A percentile compares a stretch with the other conserved stretches of the same genome.
Evolutionary conservation across 345 rosid genomes (phyloP).

Genomic region (Sonneratia alba): DNA sequence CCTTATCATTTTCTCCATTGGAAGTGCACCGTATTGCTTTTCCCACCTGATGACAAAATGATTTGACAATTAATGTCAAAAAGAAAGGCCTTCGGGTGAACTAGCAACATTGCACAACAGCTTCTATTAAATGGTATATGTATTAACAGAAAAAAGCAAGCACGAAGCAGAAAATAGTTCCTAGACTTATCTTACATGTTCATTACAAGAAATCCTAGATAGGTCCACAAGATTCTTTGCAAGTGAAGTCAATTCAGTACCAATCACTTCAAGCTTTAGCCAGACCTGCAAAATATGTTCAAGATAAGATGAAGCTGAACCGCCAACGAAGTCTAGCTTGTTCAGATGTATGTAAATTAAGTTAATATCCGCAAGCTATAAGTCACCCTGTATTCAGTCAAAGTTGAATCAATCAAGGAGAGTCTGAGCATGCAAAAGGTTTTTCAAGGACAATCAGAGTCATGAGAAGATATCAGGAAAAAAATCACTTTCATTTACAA

Average conservation of each 20-base stretch:
- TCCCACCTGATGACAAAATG: conserved; percentile 17
- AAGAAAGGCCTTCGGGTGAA: not conserved
- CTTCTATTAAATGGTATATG: not conserved
- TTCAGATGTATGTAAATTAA: conserved; percentile 1
- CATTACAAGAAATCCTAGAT: conserved; percentile 36
- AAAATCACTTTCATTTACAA: not conserved
- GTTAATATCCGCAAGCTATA: not conserved
- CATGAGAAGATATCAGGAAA: not conserved
- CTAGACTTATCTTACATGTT: conserved; percentile 38
- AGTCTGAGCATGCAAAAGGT: not conserved
- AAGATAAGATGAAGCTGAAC: conserved; percentile 3
- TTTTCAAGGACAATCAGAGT: not conserved
- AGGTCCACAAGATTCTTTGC: conserved; percentile 56
- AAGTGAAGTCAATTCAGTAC: conserved; percentile 58
- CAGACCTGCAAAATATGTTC: conserved; percentile 39
- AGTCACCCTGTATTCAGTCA: not conserved
- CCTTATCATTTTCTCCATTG: conserved; percentile 28
- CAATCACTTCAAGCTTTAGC: conserved; percentile 55
- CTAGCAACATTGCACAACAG: not conserved
- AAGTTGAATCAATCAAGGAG: not conserved
- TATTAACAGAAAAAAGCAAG: not conserved
- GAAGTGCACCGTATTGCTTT: conserved; percentile 10
- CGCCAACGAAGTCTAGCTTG: not conserved
- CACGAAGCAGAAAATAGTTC: not conserved
- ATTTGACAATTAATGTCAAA: not conserved